Percentiles rank a stretch among this genome's conserved stretches.
Conservation (phyloP, 164 flowering plant species). For the Magnolia officinalis region DNA sequence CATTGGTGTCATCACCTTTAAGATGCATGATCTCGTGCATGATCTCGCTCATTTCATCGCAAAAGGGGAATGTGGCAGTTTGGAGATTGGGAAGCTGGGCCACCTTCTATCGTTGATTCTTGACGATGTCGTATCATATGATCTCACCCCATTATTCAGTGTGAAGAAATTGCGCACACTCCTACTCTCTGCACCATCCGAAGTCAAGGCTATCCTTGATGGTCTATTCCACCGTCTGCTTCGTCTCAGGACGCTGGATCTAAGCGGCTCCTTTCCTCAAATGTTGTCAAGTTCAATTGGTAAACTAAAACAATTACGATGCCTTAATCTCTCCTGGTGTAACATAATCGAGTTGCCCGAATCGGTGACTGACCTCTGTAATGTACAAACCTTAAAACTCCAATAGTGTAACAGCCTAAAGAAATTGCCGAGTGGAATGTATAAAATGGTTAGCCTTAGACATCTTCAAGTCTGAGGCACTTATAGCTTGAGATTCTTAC, state of each 20-base stretch:
- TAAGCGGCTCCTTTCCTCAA: background rate
- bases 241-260: slow-evolving; percentile 1
- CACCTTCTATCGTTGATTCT: background rate
- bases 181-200: background rate
- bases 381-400: slow-evolving; percentile 11
- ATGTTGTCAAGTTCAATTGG: background rate
- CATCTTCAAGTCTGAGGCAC: slow-evolving; percentile 1
- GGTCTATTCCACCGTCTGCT: background rate
- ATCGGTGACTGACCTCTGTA: background rate
- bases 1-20: background rate
- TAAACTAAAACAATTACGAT: slow-evolving; percentile 5
- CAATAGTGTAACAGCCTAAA: background rate
- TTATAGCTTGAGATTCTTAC: background rate
- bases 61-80: background rate
- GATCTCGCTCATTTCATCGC: background rate
- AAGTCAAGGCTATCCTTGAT: background rate
- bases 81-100: background rate
- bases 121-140: background rate
- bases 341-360: slow-evolving; percentile 1
- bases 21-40: slow-evolving; percentile 12
- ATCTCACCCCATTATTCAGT: background rate
- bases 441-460: slow-evolving; percentile 6
- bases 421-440: background rate
- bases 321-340: background rate
- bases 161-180: background rate